A percentile compares a stretch with the other conserved stretches of the same genome.
phyloP scores from a whole-genome alignment of 768 basidiomycete genomes.

The Naematelia encephala region DNA sequence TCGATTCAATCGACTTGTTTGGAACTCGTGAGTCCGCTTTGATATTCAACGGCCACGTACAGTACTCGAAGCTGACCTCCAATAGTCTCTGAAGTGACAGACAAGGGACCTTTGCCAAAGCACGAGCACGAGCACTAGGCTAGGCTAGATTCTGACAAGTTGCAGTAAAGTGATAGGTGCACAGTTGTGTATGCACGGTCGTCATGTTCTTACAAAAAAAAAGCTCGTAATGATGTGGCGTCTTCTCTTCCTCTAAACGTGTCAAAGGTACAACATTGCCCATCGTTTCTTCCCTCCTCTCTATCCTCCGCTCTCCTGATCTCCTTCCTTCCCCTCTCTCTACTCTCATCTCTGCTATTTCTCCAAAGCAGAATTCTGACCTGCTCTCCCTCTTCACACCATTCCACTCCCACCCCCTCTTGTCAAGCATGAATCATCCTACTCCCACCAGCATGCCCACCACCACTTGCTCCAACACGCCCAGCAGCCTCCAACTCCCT shows the following conservation, averaged over 20 bases:
- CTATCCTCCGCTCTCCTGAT: neutral
- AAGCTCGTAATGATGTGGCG: neutral
- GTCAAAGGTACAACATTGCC: no score
- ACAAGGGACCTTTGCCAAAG: constrained; percentile 34
- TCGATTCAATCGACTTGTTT: constrained; percentile 50
- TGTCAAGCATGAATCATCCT: neutral
- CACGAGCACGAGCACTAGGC: constrained; percentile 20
- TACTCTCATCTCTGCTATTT: neutral
- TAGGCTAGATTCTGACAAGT: no score
- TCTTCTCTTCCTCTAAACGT: no score
- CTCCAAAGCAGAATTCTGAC: no score
- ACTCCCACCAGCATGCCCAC: neutral
- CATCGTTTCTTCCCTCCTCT: neutral
- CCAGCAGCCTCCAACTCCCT: constrained; percentile 10
- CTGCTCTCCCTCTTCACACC: no score
- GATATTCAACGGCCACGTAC: neutral
- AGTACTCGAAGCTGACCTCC: neutral
- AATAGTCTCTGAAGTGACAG: constrained; percentile 22
- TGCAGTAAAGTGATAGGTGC: neutral
- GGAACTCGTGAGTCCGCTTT: constrained; percentile 45
- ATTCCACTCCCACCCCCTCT: no score
- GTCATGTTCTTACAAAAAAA: neutral
- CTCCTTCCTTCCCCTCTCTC: neutral
- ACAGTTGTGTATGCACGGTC: neutral
- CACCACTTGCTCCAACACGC: neutral